Evolutionary conservation across 176 grass and related monocot species (phyloP).

Genomic region (Oryza coarctata): DNA sequence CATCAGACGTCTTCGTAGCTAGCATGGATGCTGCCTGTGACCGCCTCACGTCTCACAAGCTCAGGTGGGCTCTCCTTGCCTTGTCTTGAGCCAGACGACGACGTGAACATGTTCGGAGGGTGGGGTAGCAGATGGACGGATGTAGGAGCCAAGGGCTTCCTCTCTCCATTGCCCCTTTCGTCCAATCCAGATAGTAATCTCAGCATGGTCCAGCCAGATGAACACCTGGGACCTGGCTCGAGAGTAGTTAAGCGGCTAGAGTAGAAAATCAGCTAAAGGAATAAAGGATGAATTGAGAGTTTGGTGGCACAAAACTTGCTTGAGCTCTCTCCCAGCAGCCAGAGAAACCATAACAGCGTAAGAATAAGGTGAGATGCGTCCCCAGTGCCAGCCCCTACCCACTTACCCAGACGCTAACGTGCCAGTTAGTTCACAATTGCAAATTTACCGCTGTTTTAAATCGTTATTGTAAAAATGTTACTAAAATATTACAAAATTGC

Average conservation of each 20-base stretch:
- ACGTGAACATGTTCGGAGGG: conserved; percentile 10
- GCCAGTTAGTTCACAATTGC: too few species aligned
- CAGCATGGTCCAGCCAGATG: background rate
- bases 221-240: background rate
- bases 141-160: background rate
- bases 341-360: background rate
- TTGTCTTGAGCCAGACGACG: background rate
- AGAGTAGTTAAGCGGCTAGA: background rate
- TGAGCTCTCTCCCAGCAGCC: background rate
- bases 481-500: too few species aligned
- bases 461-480: too few species aligned
- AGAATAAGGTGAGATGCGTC: background rate
- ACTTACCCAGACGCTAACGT: background rate
- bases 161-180: background rate
- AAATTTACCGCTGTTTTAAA: too few species aligned
- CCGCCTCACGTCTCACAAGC: background rate
- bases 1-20: background rate
- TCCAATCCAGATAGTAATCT: background rate
- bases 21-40: background rate
- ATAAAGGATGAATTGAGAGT: background rate
- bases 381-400: background rate
- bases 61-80: conserved; percentile 2
- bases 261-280: too few species aligned
- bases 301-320: background rate
- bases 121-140: conserved; percentile 1